Evolutionary conservation across 176 grass and related monocot species (phyloP).

Genomic region (Pontederia paniculata): DNA sequence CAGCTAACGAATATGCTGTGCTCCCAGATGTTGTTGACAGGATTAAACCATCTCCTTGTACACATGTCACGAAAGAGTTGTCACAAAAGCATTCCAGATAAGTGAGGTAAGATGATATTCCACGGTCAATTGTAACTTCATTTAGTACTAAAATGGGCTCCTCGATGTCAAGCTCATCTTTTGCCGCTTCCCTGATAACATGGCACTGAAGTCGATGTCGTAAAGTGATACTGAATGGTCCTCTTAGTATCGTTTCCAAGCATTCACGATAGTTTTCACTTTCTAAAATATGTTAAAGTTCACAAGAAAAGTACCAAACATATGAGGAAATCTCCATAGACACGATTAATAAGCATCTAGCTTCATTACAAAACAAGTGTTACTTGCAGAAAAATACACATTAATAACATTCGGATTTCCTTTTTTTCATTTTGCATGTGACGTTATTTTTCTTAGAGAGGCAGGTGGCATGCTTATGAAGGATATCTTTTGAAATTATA

Average conservation of each 20-base stretch:
- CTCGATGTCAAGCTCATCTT: constrained; percentile 67
- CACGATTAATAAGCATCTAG: constrained; percentile 6
- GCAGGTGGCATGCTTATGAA: too few species aligned
- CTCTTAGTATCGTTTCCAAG: constrained; percentile 61
- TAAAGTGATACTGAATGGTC: constrained; percentile 81
- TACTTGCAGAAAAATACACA: too few species aligned
- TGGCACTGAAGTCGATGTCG: constrained; percentile 77
- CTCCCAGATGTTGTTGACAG: constrained; percentile 93
- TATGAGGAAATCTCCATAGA: too few species aligned
- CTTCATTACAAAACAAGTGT: not conserved
- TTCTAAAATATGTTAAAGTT: constrained; percentile 50
- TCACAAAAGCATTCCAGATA: constrained; percentile 87
- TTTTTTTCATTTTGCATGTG: too few species aligned
- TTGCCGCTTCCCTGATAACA: constrained; percentile 76
- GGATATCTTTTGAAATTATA: too few species aligned
- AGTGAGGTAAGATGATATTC: constrained; percentile 96
- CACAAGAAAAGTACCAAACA: not conserved
- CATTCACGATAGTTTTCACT: constrained; percentile 67
- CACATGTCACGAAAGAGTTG: constrained; percentile 83
- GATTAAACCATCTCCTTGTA: constrained; percentile 92
- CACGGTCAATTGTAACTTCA: constrained; percentile 81
- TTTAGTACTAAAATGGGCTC: constrained; percentile 83
- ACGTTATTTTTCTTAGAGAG: too few species aligned
- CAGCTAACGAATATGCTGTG: constrained; percentile 88
- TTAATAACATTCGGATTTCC: too few species aligned